Evolutionary conservation across 495 filamentous ascomycete genomes (phyloP), one percentile per base, ranked within the genome.

Genomic region (Penicillium waksmanii): DNA sequence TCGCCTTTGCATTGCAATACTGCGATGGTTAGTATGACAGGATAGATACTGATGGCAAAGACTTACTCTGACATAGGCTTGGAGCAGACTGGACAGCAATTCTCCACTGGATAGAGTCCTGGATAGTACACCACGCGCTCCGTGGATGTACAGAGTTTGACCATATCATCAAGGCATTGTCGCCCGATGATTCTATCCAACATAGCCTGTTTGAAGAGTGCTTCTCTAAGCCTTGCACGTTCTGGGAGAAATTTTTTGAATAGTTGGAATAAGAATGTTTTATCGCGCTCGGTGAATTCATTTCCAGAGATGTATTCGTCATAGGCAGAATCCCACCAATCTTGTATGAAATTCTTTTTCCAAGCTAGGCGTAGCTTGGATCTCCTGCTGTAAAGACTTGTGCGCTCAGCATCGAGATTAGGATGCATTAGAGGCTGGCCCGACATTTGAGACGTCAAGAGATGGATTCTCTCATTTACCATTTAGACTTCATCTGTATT

Each of bases 301-400:
- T 62, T 66, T 17, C 63, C 48, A 56, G 63, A 46, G 21, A 66
- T 53, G 51, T 69, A 69, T 46, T 64, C 43, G 19, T 55, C 33
- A 42, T 69, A 69, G 27, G 38, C 57, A 19, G 31, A 38, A 54
- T 69, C 40, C 61, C 55, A 69, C 63, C 44, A 69, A 13, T 58
- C 31, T 56, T 62, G n/a, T n/a, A 66, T 59, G 34, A 55, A 66
- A 6, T 56, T 48, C 2, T 33, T 53, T 46, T 48, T 62, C 53
- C 47, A 64, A 6, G 34, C 50, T 3, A 40, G 46, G 9, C 62
- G 42, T 7, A 33, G 48, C 27, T 66, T 70, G 11, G 57, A 52
- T 61, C 65, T 70, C 31, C 51, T 56, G 38, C 35, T 64, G 35
- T 65, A 70, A 5, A 67, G 62, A 27, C 44, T 56, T 23, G 31